Evolutionary conservation across 306 rosid genomes (phyloP), one percentile per base, ranked within the genome.

Genomic region (Vicia sativa): DNA sequence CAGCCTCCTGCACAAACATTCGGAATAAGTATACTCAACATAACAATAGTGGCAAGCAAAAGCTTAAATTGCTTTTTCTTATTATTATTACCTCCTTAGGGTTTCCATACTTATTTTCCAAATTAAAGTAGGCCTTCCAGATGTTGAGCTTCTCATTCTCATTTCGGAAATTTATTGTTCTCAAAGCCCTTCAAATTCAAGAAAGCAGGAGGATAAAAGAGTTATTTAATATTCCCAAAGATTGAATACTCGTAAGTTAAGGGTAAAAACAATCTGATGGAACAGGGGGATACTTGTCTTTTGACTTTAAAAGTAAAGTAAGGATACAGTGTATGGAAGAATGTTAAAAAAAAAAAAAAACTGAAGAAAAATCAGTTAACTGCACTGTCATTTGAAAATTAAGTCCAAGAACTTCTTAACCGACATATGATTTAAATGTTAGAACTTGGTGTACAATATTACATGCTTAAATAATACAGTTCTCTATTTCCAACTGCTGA

Each of bases 121-220:
- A 79, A 79, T 93, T 93, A 63, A 93, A 85, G 77, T 86, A 93
- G 57, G 96, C 97, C 82, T 86, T 85, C 96, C 96, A 90, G 61
- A 93, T 74, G 74, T 90, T 93, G 68, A 88, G 89, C 82, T 93
- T 93, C 87, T 93, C 99, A 5, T 83, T 81, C 84, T 88, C 97
- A 78, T 90, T 96, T 42, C 97, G 90, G 13, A 90, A 29, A 73
- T 88, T 93, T 74, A 93, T 93, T 55, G 87, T 85, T 79, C 79
- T 83, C 87, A 93, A 74, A 76, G 99, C 97, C 90, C 97, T 92
- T 69, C 63, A 72, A 35, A 72, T 39, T 41, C 52, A 58, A 37
- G 15, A 10, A 49, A 79, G 58, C 50, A 52, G 45, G 18, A 60
- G 35, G 52, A 62, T 23, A 53, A 31, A 31, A 37, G 37, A 63